Evolutionary conservation across 768 basidiomycete species (phyloP).

Genomic region (Hypholoma fasciculare): DNA sequence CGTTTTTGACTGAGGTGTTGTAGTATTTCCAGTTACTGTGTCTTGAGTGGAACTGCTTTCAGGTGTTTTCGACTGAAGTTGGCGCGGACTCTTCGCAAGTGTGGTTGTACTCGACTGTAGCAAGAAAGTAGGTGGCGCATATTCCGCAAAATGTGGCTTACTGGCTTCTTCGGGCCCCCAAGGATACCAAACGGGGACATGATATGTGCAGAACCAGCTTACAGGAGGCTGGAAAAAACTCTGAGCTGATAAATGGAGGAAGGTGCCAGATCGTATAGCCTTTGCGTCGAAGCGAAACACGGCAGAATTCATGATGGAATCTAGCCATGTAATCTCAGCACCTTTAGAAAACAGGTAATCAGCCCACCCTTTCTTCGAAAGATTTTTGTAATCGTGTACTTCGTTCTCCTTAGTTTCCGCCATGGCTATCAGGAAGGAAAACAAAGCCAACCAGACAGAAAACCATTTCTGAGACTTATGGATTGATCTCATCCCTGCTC

Average conservation of each 20-base stretch:
- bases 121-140: not conserved
- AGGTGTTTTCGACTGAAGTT: not conserved
- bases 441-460: not conserved
- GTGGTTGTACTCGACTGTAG: not conserved
- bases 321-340: not conserved
- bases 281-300: not conserved
- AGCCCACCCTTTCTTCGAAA: not conserved
- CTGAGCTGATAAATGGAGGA: not conserved
- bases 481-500: not conserved
- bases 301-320: not conserved
- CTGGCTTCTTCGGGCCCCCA: not conserved
- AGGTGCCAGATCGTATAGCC: not conserved
- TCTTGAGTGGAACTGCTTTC: not conserved
- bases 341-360: not conserved
- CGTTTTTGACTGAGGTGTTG: too few species aligned
- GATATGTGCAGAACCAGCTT: not conserved
- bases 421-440: not conserved
- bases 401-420: not conserved
- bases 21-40: too few species aligned
- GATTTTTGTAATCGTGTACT: not conserved
- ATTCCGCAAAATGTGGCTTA: not conserved
- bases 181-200: not conserved
- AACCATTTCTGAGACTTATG: not conserved
- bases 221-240: not conserved
- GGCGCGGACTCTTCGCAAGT: not conserved